Conservation (phyloP, 2,329 filamentous ascomycete species). For the Arthroderma sp. region DNA sequence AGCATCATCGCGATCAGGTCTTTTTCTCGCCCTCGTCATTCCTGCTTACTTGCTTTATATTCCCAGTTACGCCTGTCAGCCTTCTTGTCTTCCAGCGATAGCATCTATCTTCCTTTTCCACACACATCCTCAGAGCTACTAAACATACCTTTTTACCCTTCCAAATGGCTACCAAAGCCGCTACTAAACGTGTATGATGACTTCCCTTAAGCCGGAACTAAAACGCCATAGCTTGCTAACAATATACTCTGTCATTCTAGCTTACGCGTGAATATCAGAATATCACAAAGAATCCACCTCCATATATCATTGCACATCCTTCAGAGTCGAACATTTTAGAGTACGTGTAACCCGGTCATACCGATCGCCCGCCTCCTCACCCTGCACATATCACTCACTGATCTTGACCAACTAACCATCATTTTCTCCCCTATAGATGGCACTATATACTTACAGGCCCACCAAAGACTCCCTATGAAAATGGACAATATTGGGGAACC, state of each 20-base stretch:
- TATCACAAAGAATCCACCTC: slow-evolving; percentile 63
- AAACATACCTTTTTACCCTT: no score
- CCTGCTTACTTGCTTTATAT: no score
- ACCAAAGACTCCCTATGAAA: slow-evolving; percentile 83
- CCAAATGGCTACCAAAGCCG: slow-evolving; percentile 57
- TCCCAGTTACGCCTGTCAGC: no score
- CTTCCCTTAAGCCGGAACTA: no score
- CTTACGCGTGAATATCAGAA: slow-evolving; percentile 52
- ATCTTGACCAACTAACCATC: background rate
- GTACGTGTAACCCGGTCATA: slow-evolving; percentile 33
- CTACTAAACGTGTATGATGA: slow-evolving; percentile 50
- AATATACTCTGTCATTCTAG: slow-evolving; percentile 17
- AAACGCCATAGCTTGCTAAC: slow-evolving; percentile 2
- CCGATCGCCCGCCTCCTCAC: background rate
- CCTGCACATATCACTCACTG: background rate
- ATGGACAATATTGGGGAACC: slow-evolving; percentile 96
- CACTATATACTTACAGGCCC: slow-evolving; percentile 93
- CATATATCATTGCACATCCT: slow-evolving; percentile 78
- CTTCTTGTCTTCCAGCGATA: no score
- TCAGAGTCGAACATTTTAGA: slow-evolving; percentile 87
- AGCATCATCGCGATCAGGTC: no score
- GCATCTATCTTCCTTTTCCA: no score
- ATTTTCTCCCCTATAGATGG: slow-evolving; percentile 45
- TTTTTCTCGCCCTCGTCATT: no score
- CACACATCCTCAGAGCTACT: no score